Conservation (phyloP, 2,329 filamentous ascomycete genomes). For the Beauveria caledonica region DNA sequence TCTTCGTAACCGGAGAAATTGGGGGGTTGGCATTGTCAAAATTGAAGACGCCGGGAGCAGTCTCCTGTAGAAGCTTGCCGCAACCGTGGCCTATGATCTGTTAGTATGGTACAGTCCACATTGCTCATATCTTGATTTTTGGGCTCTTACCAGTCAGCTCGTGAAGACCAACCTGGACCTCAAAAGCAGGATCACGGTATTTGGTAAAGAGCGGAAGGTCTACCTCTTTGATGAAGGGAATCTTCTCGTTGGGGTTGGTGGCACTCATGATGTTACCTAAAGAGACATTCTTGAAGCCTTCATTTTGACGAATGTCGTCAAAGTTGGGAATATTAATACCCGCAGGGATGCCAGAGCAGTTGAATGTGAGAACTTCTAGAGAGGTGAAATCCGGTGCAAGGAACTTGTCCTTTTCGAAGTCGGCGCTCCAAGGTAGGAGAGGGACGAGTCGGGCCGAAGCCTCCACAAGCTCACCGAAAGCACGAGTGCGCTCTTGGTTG, state of each 20-base stretch:
- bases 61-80: slow-evolving; percentile 89
- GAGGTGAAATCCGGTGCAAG: slow-evolving; percentile 93
- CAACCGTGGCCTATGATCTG: slow-evolving; percentile 64
- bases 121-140: background rate
- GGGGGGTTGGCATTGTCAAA: slow-evolving; percentile 80
- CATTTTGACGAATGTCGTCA: slow-evolving; percentile 69
- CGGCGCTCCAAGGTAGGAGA: slow-evolving; percentile 75
- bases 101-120: too few relatives aligned
- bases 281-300: slow-evolving; percentile 89
- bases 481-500: slow-evolving; percentile 81
- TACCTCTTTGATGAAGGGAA: slow-evolving; percentile 76
- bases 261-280: slow-evolving; percentile 88
- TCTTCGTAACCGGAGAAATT: slow-evolving; percentile 66
- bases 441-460: slow-evolving; percentile 78
- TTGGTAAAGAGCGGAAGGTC: slow-evolving; percentile 74
- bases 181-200: slow-evolving; percentile 80
- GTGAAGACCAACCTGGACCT: slow-evolving; percentile 92
- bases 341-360: slow-evolving; percentile 56
- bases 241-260: slow-evolving; percentile 84
- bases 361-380: slow-evolving; percentile 80
- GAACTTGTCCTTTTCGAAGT: slow-evolving; percentile 96
- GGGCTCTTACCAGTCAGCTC: slow-evolving; percentile 53
- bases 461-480: slow-evolving; percentile 78
- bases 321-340: slow-evolving; percentile 66
- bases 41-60: slow-evolving; percentile 71